These are phyloP conservation scores for Cyberlindnera euphorbiae DNA, from an alignment of 805 yeast species.

Conservation along the genomic window DNA sequence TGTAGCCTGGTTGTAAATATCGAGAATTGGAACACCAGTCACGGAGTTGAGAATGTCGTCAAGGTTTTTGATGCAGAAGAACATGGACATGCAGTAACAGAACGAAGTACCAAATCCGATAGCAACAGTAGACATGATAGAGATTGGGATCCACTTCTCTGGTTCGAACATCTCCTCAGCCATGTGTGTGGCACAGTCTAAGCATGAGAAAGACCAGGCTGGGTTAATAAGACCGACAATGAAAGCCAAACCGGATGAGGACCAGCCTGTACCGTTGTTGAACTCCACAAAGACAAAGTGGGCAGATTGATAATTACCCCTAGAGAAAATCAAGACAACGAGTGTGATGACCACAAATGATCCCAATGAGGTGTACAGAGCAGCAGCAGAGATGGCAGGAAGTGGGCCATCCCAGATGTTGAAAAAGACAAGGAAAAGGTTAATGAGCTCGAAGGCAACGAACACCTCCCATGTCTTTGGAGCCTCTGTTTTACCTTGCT, in stretches of 20 bases:
- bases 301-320: slow-evolving; percentile 48
- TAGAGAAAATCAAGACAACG: slow-evolving; percentile 46
- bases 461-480: slow-evolving; percentile 51
- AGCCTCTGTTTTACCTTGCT: slow-evolving; percentile 29
- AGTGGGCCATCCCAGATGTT: slow-evolving; percentile 48
- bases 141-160: slow-evolving; percentile 51
- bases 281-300: slow-evolving; percentile 50
- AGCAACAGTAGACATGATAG: slow-evolving; percentile 57
- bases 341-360: slow-evolving; percentile 52
- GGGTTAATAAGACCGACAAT: slow-evolving; percentile 70
- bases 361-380: slow-evolving; percentile 47
- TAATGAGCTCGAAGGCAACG: slow-evolving; percentile 42
- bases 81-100: slow-evolving; percentile 47
- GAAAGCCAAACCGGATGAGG: slow-evolving; percentile 52
- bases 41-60: slow-evolving; percentile 42
- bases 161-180: slow-evolving; percentile 60
- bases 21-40: slow-evolving; percentile 59
- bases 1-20: slow-evolving; percentile 56
- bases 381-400: slow-evolving; percentile 44
- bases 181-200: slow-evolving; percentile 69
- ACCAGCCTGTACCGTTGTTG: slow-evolving; percentile 58
- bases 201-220: slow-evolving; percentile 63
- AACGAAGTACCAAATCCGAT: slow-evolving; percentile 63
- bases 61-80: slow-evolving; percentile 52
- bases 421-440: slow-evolving; percentile 38